Evolutionary conservation across 257 asterid species (phyloP).

Genomic region (Solanum piurae): DNA sequence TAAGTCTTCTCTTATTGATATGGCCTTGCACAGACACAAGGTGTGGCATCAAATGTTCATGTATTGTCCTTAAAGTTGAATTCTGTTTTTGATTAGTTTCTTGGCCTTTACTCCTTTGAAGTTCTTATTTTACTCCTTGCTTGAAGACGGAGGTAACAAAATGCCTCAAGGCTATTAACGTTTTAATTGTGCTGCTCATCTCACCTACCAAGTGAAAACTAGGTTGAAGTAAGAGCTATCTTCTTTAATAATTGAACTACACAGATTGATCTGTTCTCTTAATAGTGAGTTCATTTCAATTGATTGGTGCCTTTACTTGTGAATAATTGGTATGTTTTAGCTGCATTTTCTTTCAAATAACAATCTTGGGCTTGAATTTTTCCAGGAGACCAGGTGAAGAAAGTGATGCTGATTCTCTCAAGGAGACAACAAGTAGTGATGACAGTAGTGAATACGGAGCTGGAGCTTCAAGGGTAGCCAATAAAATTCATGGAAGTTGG

Average conservation of each 20-base stretch:
- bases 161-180: neutral
- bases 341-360: neutral
- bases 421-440: conserved; percentile 70
- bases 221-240: neutral
- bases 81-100: neutral
- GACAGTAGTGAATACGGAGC: conserved; percentile 50
- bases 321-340: neutral
- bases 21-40: neutral
- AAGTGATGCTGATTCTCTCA: conserved; percentile 70
- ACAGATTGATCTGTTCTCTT: neutral
- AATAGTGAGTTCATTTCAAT: neutral
- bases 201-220: neutral
- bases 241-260: neutral
- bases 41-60: neutral
- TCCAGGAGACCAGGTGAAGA: conserved; percentile 75
- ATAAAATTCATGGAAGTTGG: conserved; percentile 21
- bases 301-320: neutral
- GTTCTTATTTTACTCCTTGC: neutral
- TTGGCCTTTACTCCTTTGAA: neutral
- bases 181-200: neutral
- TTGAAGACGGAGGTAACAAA: neutral
- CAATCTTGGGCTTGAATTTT: neutral
- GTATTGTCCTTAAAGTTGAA: neutral
- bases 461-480: conserved; percentile 23
- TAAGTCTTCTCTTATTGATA: neutral